Evolutionary conservation across 805 yeast genomes (phyloP).

Genomic region (Myxozyma neglecta): DNA sequence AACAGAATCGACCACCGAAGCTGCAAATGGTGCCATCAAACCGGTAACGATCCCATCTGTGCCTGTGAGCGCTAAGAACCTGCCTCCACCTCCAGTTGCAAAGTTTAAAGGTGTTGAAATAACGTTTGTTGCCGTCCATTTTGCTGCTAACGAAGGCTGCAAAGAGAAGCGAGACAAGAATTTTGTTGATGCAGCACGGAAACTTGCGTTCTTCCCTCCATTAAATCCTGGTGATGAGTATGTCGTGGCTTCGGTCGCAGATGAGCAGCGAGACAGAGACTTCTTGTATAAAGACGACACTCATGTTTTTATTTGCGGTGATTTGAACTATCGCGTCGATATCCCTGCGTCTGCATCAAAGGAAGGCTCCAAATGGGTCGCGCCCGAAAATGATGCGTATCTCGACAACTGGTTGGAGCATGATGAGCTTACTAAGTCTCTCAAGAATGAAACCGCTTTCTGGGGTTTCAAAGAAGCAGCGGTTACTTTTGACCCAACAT

Average conservation of each 20-base stretch:
- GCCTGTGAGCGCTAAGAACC: slow-evolving; percentile 1
- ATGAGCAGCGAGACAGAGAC: slow-evolving; percentile 44
- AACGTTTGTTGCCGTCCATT: slow-evolving; percentile 69
- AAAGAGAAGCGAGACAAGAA: slow-evolving; percentile 55
- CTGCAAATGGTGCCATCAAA: background rate
- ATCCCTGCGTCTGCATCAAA: background rate
- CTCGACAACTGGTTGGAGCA: slow-evolving; percentile 34
- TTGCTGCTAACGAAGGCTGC: slow-evolving; percentile 77
- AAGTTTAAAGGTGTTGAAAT: slow-evolving; percentile 39
- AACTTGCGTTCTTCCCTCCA: slow-evolving; percentile 53
- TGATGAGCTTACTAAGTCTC: slow-evolving; percentile 55
- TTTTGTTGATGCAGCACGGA: slow-evolving; percentile 50
- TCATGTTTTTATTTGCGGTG: slow-evolving; percentile 79
- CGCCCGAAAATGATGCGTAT: slow-evolving; percentile 27
- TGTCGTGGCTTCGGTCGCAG: slow-evolving; percentile 7
- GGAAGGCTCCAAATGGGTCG: slow-evolving; percentile 12
- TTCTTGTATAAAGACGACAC: slow-evolving; percentile 52
- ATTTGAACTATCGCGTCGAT: slow-evolving; percentile 68
- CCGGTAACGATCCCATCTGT: background rate
- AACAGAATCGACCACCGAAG: background rate
- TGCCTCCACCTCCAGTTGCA: slow-evolving; percentile 7
- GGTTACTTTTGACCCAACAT: slow-evolving; percentile 76
- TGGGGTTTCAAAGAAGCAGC: slow-evolving; percentile 63
- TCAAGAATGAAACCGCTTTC: slow-evolving; percentile 45
- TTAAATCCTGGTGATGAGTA: slow-evolving; percentile 14